Evolutionary conservation across 176 grass and related monocot species (phyloP), one percentile per base, ranked within the genome.

Genomic region (Coix lacrymajobi): DNA sequence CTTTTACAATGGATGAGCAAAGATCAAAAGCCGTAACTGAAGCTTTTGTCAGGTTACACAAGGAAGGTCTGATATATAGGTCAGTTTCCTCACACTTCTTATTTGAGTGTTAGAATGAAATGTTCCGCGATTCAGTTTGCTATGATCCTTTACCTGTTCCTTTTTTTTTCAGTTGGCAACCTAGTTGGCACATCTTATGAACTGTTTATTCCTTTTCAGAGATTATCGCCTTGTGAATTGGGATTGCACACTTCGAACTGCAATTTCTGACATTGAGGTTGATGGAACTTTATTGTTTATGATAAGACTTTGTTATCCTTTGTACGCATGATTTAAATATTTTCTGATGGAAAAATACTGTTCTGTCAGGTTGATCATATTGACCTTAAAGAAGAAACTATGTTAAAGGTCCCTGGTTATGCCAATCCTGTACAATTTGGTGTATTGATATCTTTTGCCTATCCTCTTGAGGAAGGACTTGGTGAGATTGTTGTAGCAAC

Each of bases 261-360:
- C 95, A 85, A 92, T 97, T 81, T 97, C 95, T 49, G 92, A 94
- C 87, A 91, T 97, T 62, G 95, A 97, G 92, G 95, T 92, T 70
- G 45, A 20, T 79, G 41, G 11, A 54, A 20, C 9, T 66, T 79
- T 88, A 58, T 85, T 73, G 2, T 84, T 26, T 83, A 25, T 57
- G 46, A 73, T 43, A 14, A 7, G 41, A 38, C 46, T 7, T 28
- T 64, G 44, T 67, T 22, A 75, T 62, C 17, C 3, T 69, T 37
- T 45, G 26, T 81, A 44, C 15, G 3, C 73, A 66, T 33, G 15
- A 80, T 41, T 41, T 61, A 61, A 3, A 70, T 33, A 51, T 73
- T 69, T 44, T 81, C 57, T 38, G 76, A 85, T 56, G 63, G 32
- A 19, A 31, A 31, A 75, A 72, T 88, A 54, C 48, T 85, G 19